Percentiles rank a stretch among this genome's conserved stretches.
These are phyloP conservation scores for Chrysoporthe cubensis DNA, from an alignment of 2,329 filamentous ascomycete species.

Conservation along the genomic window DNA sequence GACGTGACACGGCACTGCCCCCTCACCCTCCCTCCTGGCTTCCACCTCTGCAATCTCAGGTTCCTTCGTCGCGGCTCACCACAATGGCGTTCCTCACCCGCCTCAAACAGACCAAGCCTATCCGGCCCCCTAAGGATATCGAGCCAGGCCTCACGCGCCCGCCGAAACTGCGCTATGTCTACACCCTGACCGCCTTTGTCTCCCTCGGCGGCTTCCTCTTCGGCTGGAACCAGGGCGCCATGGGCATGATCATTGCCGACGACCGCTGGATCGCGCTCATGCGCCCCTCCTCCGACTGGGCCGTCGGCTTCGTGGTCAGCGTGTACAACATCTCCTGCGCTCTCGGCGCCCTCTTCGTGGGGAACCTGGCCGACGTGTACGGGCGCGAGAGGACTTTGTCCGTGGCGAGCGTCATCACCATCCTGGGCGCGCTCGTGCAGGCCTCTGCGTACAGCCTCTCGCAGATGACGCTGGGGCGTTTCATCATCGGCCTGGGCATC, in stretches of 20 bases:
- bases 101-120: slow-evolving; percentile 36
- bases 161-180: slow-evolving; percentile 37
- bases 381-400: slow-evolving; percentile 38
- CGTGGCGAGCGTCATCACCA: slow-evolving; percentile 32
- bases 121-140: slow-evolving; percentile 30
- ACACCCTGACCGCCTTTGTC: slow-evolving; percentile 34
- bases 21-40: background rate
- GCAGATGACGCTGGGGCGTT: slow-evolving; percentile 36
- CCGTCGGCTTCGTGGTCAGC: slow-evolving; percentile 37
- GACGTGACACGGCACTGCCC: background rate
- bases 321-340: slow-evolving; percentile 40
- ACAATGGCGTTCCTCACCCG: slow-evolving; percentile 18
- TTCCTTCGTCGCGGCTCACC: background rate
- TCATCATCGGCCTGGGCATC: slow-evolving; percentile 37
- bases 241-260: slow-evolving; percentile 40
- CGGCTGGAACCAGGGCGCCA: slow-evolving; percentile 39
- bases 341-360: slow-evolving; percentile 36
- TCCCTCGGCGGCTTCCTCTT: slow-evolving; percentile 37
- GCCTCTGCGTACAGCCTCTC: slow-evolving; percentile 10
- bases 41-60: background rate
- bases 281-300: slow-evolving; percentile 37
- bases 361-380: slow-evolving; percentile 35
- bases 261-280: slow-evolving; percentile 37
- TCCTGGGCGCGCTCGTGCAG: slow-evolving; percentile 21
- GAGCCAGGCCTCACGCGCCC: slow-evolving; percentile 29